A percentile compares a stretch with the other conserved stretches of the same genome.
Evolutionary conservation across 2,329 filamentous ascomycete species (phyloP).

Genomic region (Ilyonectria mors-panacis): DNA sequence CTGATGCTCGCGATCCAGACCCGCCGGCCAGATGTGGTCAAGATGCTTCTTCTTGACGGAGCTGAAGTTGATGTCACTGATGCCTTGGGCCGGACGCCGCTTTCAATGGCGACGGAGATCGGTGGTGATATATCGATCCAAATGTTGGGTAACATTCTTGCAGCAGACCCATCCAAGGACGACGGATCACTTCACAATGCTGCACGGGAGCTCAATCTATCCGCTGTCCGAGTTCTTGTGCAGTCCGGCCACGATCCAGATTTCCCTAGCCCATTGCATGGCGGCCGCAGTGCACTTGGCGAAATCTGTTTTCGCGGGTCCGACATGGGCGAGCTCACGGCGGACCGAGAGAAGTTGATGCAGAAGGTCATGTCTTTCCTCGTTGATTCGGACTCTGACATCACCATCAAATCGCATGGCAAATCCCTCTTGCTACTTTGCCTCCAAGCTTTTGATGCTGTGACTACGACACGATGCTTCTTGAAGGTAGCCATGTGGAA

Average conservation of each 20-base stretch:
- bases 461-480: constrained; percentile 70
- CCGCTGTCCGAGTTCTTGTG: constrained; percentile 70
- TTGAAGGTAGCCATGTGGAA: constrained; percentile 77
- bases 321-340: constrained; percentile 60
- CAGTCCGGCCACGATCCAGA: constrained; percentile 74
- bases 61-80: constrained; percentile 73
- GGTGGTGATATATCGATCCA: constrained; percentile 67
- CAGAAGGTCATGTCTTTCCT: constrained; percentile 71
- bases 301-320: constrained; percentile 74
- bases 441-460: constrained; percentile 69
- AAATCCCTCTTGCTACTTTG: constrained; percentile 74
- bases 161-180: constrained; percentile 70
- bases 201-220: constrained; percentile 70
- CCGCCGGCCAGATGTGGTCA: constrained; percentile 70
- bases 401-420: constrained; percentile 68
- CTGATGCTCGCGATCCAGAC: constrained; percentile 72
- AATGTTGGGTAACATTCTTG: constrained; percentile 69
- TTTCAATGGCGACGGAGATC: constrained; percentile 71
- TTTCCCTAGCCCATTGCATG: constrained; percentile 74
- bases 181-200: constrained; percentile 79
- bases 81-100: constrained; percentile 69
- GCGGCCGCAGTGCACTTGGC: constrained; percentile 74
- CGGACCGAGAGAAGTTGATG: constrained; percentile 67
- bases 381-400: constrained; percentile 70
- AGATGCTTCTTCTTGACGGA: constrained; percentile 69